Percentiles rank a stretch among this genome's conserved stretches.
Evolutionary conservation across 352 stramenopile genomes (phyloP).

Genomic region (Elongisporangium senticosum): DNA sequence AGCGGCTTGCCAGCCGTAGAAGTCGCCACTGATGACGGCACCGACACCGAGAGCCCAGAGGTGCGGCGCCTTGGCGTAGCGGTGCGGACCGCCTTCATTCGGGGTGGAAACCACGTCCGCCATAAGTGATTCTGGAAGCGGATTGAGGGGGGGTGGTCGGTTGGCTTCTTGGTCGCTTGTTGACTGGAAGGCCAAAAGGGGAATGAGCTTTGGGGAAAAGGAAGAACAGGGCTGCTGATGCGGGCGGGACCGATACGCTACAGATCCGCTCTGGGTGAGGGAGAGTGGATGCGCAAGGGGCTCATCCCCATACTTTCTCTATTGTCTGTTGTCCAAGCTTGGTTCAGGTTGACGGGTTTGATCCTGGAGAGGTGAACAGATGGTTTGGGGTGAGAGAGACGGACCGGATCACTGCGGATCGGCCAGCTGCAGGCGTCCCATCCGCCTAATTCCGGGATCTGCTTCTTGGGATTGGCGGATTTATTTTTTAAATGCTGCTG

Average conservation of each 20-base stretch:
- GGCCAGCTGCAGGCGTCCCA: background rate
- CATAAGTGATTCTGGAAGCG: background rate
- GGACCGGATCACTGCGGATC: background rate
- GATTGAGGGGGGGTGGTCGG: background rate
- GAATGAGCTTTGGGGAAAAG: background rate
- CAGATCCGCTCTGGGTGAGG: background rate
- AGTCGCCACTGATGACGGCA: constrained; percentile 53
- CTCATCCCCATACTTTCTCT: background rate
- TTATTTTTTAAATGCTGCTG: background rate
- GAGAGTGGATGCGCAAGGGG: background rate
- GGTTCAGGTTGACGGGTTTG: background rate
- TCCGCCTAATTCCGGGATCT: background rate
- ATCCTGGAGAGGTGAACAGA: background rate
- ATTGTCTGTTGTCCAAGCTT: background rate
- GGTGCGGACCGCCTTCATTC: constrained; percentile 11
- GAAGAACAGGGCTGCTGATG: background rate
- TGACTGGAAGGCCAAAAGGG: background rate
- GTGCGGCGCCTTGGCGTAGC: constrained; percentile 49
- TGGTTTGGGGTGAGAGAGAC: background rate
- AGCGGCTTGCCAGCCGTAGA: constrained; percentile 54
- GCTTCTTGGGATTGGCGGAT: background rate
- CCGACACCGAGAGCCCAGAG: constrained; percentile 58
- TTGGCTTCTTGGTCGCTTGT: background rate
- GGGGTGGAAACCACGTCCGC: background rate
- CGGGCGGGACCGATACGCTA: background rate